phyloP scores from a whole-genome alignment of 2,329 filamentous ascomycete species.

The Blastomyces gilchristii region DNA sequence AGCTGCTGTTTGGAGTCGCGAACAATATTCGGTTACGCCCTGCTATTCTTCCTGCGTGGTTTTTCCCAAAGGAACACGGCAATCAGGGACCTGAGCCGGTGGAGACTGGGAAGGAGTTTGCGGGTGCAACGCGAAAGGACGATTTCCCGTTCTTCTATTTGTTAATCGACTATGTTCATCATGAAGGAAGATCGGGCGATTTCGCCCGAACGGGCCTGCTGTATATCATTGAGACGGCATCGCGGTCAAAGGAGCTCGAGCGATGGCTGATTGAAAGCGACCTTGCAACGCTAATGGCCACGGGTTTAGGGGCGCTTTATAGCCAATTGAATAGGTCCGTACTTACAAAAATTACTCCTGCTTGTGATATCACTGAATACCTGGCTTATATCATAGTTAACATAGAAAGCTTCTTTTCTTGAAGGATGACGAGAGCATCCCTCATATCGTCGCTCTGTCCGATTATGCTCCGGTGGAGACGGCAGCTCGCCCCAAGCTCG shows the following conservation, averaged over 20 bases:
- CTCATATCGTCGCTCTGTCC: constrained; percentile 76
- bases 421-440: constrained; percentile 60
- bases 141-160: constrained; percentile 96
- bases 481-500: constrained; percentile 70
- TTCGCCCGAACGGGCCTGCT: constrained; percentile 89
- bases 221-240: constrained; percentile 91
- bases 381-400: neutral
- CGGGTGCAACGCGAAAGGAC: constrained; percentile 73
- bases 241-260: constrained; percentile 69
- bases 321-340: constrained; percentile 52
- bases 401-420: constrained; percentile 68
- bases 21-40: constrained; percentile 91
- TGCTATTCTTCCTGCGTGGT: constrained; percentile 81
- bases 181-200: constrained; percentile 87
- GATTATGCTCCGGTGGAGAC: constrained; percentile 68
- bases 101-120: constrained; percentile 54
- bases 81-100: constrained; percentile 30
- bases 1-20: constrained; percentile 89
- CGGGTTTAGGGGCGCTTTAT: constrained; percentile 71
- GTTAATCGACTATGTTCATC: constrained; percentile 90
- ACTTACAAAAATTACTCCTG: constrained; percentile 26
- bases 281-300: constrained; percentile 92
- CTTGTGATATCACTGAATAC: constrained; percentile 39
- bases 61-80: constrained; percentile 50
- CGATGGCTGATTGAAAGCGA: constrained; percentile 97